A percentile compares a stretch with the other conserved stretches of the same genome.
Conservation (phyloP, 768 basidiomycete genomes). For the Agrocybe pediades region DNA sequence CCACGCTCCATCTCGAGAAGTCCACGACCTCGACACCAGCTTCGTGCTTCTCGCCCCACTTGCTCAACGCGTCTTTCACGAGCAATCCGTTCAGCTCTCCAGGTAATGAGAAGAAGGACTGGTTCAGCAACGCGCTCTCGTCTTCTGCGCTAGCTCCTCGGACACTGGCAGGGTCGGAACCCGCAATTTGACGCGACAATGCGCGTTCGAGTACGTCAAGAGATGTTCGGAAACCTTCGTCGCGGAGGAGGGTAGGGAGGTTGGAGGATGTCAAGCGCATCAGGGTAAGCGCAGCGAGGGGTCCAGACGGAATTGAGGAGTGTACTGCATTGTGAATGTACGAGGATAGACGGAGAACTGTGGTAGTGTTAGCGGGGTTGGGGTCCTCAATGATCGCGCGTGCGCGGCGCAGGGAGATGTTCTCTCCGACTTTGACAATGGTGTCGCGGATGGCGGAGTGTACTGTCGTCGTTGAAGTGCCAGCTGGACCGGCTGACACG, state of each 20-base stretch:
- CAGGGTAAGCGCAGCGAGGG: conserved; percentile 59
- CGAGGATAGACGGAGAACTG: conserved; percentile 46
- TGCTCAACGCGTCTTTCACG: conserved; percentile 45
- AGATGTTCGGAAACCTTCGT: conserved; percentile 54
- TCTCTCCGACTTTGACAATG: conserved; percentile 80
- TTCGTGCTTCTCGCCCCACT: conserved; percentile 49
- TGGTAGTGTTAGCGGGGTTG: conserved; percentile 32
- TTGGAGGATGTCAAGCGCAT: conserved; percentile 43
- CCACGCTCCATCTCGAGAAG: conserved; percentile 69
- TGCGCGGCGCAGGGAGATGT: conserved; percentile 70
- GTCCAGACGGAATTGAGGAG: conserved; percentile 48
- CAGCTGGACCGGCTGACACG: conserved; percentile 23
- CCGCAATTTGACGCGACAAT: conserved; percentile 83
- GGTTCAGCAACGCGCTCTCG: conserved; percentile 67
- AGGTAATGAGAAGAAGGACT: conserved; percentile 76
- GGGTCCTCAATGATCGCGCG: conserved; percentile 38
- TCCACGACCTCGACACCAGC: conserved; percentile 49
- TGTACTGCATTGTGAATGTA: conserved; percentile 64
- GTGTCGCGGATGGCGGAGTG: conserved; percentile 64
- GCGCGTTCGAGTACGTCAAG: conserved; percentile 68
- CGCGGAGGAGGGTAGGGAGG: conserved; percentile 43
- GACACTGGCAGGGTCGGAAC: conserved; percentile 70
- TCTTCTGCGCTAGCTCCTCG: conserved; percentile 26
- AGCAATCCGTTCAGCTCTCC: conserved; percentile 46
- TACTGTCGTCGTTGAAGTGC: conserved; percentile 39